Base-by-base conservation (phyloP, 1,284 basidiomycete species). In the Exsudoporus floridanus region DNA sequence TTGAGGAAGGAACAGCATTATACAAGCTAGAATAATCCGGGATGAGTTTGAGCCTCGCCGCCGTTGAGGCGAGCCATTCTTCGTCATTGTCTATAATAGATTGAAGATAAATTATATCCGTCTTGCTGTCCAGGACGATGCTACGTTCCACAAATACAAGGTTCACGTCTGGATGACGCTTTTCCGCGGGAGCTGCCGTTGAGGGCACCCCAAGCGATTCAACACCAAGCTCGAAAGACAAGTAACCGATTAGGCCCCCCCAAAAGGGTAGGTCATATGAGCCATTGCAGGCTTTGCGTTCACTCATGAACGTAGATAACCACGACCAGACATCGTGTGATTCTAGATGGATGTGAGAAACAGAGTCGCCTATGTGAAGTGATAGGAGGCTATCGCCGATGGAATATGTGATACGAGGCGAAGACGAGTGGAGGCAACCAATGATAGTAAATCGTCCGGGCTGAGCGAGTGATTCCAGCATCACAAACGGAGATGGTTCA, bases 191-290 rank as follows among this genome's bases (percentile, higher is more conserved):
- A 19, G 50, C 47, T 41, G 53, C 63, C 51, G 60, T 63, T 50
- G 75, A 61, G 43, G 73, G 66, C 49, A 82, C 70, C 30, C 70
- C 62, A 30, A 89, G 67, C 3, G 78, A 74, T 34, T 77, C 68
- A 7, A 85, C 76, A n/a, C 88, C 88, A 13, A 89, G 73, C 64
- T 90, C 89, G 61, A 91, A 91, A 63, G 84, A 86, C 45, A 91
- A 69, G 53, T 78, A 81, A 7, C 88, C 88, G 23, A 89, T 69
- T 14, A 91, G 70, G 21, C 88, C 89, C 41, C 88, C 89, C 88
- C 89, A 90, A 63, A 91, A 91, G 0, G 88, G 88, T 31, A 83
- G 66, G 8, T 78, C 73, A 8, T 73, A 58, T 43, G 64, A 62
- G 6, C 88, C 87, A 19, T 73, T 73, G 18, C 60, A 50, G 6